Conservation (phyloP, 2,329 filamentous ascomycete genomes). For the Elsinoe perseae region DNA sequence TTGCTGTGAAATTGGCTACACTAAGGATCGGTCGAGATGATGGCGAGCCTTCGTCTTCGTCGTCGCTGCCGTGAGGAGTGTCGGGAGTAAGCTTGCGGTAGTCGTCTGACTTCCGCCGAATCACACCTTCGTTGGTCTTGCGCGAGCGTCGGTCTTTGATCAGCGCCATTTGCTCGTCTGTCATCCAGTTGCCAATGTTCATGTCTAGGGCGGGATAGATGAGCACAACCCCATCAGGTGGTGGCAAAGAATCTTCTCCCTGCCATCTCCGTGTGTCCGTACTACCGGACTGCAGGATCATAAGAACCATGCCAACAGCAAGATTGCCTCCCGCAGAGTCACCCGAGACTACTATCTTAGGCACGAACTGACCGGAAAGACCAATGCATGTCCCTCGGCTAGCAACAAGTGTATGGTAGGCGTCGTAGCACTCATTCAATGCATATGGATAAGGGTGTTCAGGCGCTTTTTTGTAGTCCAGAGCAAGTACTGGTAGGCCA, state of each 20-base stretch:
- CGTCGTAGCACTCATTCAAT: constrained; percentile 80
- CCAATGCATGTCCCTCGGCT: constrained; percentile 70
- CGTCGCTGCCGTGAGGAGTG: constrained; percentile 73
- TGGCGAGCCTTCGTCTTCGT: constrained; percentile 48
- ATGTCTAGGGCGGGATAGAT: constrained; percentile 89
- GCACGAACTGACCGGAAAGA: constrained; percentile 56
- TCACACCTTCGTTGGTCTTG: constrained; percentile 69
- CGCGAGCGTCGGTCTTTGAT: constrained; percentile 76
- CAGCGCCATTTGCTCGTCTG: constrained; percentile 90
- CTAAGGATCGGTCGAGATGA: constrained; percentile 23
- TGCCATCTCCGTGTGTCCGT: constrained; percentile 47
- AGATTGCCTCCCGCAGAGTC: constrained; percentile 80
- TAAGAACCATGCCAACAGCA: constrained; percentile 71
- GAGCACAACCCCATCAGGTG: constrained; percentile 74
- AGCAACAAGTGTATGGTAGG: constrained; percentile 65
- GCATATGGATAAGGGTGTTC: constrained; percentile 81
- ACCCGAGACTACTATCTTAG: constrained; percentile 64
- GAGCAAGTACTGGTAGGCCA: constrained; percentile 76
- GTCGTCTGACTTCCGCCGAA: constrained; percentile 79
- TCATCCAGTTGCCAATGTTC: constrained; percentile 99
- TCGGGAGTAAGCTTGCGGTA: constrained; percentile 74
- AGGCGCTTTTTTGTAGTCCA: constrained; percentile 85
- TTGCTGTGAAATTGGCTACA: neutral
- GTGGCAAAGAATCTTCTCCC: constrained; percentile 52
- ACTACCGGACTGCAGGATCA: constrained; percentile 62